A percentile compares a stretch with the other conserved stretches of the same genome.
Evolutionary conservation across 345 rosid species (phyloP).

Genomic region (Lumnitzera littorea): DNA sequence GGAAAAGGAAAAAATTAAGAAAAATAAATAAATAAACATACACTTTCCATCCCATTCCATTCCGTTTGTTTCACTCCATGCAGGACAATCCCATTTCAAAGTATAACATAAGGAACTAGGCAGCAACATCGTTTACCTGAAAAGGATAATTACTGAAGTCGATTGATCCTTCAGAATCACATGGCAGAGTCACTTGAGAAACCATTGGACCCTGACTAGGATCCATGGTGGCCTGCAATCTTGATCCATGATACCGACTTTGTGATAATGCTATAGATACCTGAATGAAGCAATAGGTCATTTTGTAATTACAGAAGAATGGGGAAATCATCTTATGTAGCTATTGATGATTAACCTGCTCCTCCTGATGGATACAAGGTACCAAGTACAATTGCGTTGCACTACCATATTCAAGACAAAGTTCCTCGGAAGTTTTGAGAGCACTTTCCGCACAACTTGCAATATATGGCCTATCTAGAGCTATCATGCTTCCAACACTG

Average conservation of each 20-base stretch:
- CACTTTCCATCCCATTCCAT: too few relatives aligned
- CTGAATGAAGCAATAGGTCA: constrained; percentile 32
- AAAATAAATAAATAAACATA: too few relatives aligned
- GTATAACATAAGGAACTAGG: neutral
- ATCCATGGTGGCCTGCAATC: constrained; percentile 39
- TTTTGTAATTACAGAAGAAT: constrained; percentile 1
- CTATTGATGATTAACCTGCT: constrained; percentile 40
- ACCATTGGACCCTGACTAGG: constrained; percentile 46
- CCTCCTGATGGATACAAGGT: constrained; percentile 74
- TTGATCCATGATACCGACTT: constrained; percentile 60
- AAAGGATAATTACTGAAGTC: constrained; percentile 84
- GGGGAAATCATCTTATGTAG: neutral
- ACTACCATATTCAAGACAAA: constrained; percentile 92
- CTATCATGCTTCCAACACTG: constrained; percentile 87
- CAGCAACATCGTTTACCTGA: constrained; percentile 42
- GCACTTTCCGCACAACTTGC: constrained; percentile 48
- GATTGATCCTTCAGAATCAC: constrained; percentile 78
- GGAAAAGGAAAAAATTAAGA: too few relatives aligned
- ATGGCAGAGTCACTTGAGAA: constrained; percentile 82
- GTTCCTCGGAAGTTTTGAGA: constrained; percentile 41
- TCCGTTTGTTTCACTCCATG: too few relatives aligned
- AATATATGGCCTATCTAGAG: constrained; percentile 79
- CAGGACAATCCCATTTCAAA: too few relatives aligned
- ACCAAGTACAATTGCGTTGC: constrained; percentile 82
- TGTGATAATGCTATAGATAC: constrained; percentile 61